A percentile compares a stretch with the other conserved stretches of the same genome.
These are phyloP conservation scores for Herpetospermum pedunculosum DNA, from an alignment of 306 rosid species.

Conservation along the genomic window DNA sequence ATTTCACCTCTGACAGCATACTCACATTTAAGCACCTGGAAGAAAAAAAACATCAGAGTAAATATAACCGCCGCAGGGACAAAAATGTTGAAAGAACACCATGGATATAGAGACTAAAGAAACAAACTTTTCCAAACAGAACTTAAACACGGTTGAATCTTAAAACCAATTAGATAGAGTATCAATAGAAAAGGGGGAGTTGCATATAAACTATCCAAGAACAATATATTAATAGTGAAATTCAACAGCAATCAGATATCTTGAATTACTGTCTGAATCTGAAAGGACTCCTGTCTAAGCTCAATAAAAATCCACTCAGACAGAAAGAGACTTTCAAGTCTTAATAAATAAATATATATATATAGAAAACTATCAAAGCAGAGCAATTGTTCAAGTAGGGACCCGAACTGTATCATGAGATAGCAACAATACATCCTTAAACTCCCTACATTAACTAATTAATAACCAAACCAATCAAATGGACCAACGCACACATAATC, in stretches of 20 bases:
- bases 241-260: not conserved
- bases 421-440: not conserved
- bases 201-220: not conserved
- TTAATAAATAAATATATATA: not conserved
- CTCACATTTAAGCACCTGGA: constrained; percentile 81
- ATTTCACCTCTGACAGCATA: constrained; percentile 96
- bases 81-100: not conserved
- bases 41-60: not conserved
- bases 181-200: not conserved
- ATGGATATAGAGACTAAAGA: not conserved
- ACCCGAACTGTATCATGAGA: not conserved
- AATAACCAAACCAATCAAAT: not conserved
- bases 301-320: not conserved
- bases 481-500: not conserved
- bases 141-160: not conserved
- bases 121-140: not conserved
- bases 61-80: not conserved
- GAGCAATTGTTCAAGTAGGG: not conserved
- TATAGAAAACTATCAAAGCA: not conserved
- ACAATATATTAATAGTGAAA: not conserved
- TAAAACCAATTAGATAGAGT: not conserved
- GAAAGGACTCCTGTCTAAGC: not conserved
- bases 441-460: not conserved
- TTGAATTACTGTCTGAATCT: not conserved
- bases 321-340: not conserved